These are phyloP conservation scores for Gossypioides kirkii DNA, from an alignment of 345 rosid species.

Conservation along the genomic window DNA sequence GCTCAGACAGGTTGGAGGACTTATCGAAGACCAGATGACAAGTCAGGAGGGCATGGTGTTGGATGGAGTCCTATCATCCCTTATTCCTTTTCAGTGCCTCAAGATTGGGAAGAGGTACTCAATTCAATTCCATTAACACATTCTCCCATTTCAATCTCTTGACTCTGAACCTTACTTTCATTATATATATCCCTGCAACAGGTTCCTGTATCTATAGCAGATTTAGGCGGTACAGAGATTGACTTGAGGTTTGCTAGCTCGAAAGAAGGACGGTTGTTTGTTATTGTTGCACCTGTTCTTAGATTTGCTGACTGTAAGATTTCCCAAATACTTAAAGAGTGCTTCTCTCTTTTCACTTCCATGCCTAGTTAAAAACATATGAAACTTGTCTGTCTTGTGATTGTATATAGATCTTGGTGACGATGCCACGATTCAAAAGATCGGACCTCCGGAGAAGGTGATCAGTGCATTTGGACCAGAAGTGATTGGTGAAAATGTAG, in stretches of 20 bases:
- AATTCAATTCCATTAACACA: not conserved
- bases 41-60: slow-evolving; percentile 96
- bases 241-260: slow-evolving; percentile 81
- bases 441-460: slow-evolving; percentile 86
- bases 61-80: slow-evolving; percentile 99
- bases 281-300: slow-evolving; percentile 91
- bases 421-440: slow-evolving; percentile 61
- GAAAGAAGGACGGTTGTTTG: slow-evolving; percentile 77
- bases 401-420: slow-evolving; percentile 54
- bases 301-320: slow-evolving; percentile 85
- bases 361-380: not conserved
- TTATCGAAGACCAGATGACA: slow-evolving; percentile 90
- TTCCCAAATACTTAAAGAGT: not conserved
- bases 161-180: not conserved
- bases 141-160: not conserved
- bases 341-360: too few relatives aligned
- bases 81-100: slow-evolving; percentile 63
- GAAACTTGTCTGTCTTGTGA: not conserved
- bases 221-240: slow-evolving; percentile 95
- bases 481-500: slow-evolving; percentile 82
- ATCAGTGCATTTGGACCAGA: slow-evolving; percentile 94
- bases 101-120: slow-evolving; percentile 80
- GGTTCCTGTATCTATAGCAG: slow-evolving; percentile 97
- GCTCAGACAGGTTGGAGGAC: slow-evolving; percentile 98
- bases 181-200: slow-evolving; percentile 21